Conservation (phyloP, 495 filamentous ascomycete species). For the Penicillium angulare region DNA sequence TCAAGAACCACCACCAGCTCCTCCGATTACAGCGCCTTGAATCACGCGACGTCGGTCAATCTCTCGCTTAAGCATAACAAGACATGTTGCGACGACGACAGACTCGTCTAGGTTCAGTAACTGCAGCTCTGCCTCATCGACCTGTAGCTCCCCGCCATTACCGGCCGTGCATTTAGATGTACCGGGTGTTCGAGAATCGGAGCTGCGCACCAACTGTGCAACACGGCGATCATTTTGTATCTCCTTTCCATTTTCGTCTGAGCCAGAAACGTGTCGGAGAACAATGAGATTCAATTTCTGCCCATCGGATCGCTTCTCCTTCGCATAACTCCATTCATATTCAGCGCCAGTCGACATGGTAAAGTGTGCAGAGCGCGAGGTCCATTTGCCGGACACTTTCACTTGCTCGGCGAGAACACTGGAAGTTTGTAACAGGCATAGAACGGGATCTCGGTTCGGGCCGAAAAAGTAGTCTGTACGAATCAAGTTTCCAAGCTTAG, state of each 20-base stretch:
- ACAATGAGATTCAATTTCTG: constrained; percentile 34
- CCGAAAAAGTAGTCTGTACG: constrained; percentile 52
- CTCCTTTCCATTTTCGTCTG: neutral
- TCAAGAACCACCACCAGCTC: constrained; percentile 14
- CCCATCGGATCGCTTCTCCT: constrained; percentile 29
- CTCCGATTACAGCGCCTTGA: constrained; percentile 42
- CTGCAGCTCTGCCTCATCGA: constrained; percentile 33
- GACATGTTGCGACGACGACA: constrained; percentile 50
- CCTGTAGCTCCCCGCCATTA: constrained; percentile 51
- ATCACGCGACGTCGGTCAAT: constrained; percentile 50
- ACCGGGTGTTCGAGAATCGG: constrained; percentile 41
- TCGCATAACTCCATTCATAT: constrained; percentile 53
- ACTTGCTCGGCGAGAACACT: constrained; percentile 2
- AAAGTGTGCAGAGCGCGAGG: constrained; percentile 39
- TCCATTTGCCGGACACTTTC: constrained; percentile 23
- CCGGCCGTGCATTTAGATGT: constrained; percentile 41
- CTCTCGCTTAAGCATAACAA: constrained; percentile 60
- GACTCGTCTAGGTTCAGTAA: constrained; percentile 29
- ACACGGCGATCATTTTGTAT: constrained; percentile 17
- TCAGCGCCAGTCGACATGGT: constrained; percentile 28
- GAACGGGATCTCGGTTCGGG: constrained; percentile 34
- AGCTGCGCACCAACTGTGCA: constrained; percentile 45
- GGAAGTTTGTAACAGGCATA: constrained; percentile 22
- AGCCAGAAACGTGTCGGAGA: constrained; percentile 20
- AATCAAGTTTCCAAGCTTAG: constrained; percentile 25